These are phyloP conservation scores for Saccharomyces hybrid DNA, from an alignment of 1,139 yeast genomes.

Conservation along the genomic window DNA sequence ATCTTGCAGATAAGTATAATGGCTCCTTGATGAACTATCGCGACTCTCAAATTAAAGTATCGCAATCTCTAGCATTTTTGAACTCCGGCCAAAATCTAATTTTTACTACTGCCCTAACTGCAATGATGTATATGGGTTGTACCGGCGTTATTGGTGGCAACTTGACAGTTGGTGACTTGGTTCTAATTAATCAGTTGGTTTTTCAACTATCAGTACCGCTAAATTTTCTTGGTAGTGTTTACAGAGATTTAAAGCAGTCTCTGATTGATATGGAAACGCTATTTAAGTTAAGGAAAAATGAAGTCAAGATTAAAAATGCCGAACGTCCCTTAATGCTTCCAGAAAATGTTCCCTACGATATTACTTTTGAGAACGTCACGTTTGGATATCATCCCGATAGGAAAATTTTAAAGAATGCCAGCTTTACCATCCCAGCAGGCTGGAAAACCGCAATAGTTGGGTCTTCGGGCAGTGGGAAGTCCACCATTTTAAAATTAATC, in stretches of 20 bases:
- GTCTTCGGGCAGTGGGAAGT: slow-evolving; percentile 92
- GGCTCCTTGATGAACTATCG: slow-evolving; percentile 68
- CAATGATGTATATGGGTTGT: slow-evolving; percentile 99
- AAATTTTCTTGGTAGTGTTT: slow-evolving; percentile 90
- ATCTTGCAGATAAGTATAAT: slow-evolving; percentile 75
- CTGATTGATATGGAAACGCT: slow-evolving; percentile 87
- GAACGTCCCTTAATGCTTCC: slow-evolving; percentile 45
- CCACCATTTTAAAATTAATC: slow-evolving; percentile 75
- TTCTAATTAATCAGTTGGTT: slow-evolving; percentile 90
- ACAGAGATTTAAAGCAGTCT: slow-evolving; percentile 88
- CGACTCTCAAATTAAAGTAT: slow-evolving; percentile 77
- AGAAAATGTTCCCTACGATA: slow-evolving; percentile 49
- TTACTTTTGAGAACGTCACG: slow-evolving; percentile 81
- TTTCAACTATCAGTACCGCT: slow-evolving; percentile 93
- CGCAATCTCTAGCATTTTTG: slow-evolving; percentile 83
- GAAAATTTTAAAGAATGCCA: slow-evolving; percentile 73
- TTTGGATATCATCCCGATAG: slow-evolving; percentile 89
- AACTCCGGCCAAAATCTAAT: slow-evolving; percentile 91
- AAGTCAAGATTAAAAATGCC: slow-evolving; percentile 61
- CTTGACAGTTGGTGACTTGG: slow-evolving; percentile 90
- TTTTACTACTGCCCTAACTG: slow-evolving; percentile 85
- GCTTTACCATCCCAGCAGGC: slow-evolving; percentile 86
- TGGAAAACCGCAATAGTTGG: slow-evolving; percentile 89
- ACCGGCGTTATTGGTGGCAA: slow-evolving; percentile 78
- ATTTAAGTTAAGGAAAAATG: slow-evolving; percentile 72